These are phyloP conservation scores for Ramalina intermedia DNA, from an alignment of 495 filamentous ascomycete species.

Conservation along the genomic window DNA sequence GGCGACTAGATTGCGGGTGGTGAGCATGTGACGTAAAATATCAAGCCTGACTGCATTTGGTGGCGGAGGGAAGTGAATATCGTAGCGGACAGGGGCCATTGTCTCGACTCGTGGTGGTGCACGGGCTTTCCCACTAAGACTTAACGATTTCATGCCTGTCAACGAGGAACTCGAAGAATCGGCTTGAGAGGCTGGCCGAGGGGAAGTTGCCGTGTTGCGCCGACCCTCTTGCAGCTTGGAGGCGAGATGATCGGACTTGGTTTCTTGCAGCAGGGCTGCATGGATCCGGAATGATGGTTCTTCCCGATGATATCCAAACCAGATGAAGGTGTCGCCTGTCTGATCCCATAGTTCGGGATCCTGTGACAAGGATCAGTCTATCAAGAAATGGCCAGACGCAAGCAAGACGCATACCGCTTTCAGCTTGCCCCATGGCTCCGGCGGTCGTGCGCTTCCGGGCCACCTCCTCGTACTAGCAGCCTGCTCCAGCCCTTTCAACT, in stretches of 20 bases:
- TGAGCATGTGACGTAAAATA: slow-evolving; percentile 37
- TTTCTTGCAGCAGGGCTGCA: slow-evolving; percentile 32
- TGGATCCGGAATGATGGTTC: slow-evolving; percentile 42
- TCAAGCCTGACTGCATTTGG: slow-evolving; percentile 29
- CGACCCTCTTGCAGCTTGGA: slow-evolving; percentile 16
- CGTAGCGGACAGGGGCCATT: slow-evolving; percentile 19
- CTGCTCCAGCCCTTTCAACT: slow-evolving; percentile 13
- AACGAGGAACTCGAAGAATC: neutral
- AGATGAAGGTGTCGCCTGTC: slow-evolving; percentile 46
- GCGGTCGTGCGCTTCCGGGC: slow-evolving; percentile 8
- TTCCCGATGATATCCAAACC: slow-evolving; percentile 28
- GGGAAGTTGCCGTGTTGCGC: neutral
- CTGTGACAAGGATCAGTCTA: slow-evolving; percentile 11
- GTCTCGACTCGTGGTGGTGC: no score
- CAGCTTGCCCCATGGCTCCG: slow-evolving; percentile 12
- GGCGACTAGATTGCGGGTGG: slow-evolving; percentile 51
- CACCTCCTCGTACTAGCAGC: slow-evolving; percentile 12
- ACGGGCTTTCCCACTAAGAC: no score
- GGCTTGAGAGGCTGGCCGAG: neutral
- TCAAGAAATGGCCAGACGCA: neutral
- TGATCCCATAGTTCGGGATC: slow-evolving; percentile 51
- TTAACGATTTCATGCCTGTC: neutral
- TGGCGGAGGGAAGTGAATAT: slow-evolving; percentile 42
- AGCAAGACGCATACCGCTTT: slow-evolving; percentile 2
- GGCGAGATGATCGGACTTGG: slow-evolving; percentile 29